Percentiles rank a stretch among this genome's conserved stretches.
These are phyloP conservation scores for Lepiota brunneoincarnata DNA, from an alignment of 768 basidiomycete species.

Conservation along the genomic window DNA sequence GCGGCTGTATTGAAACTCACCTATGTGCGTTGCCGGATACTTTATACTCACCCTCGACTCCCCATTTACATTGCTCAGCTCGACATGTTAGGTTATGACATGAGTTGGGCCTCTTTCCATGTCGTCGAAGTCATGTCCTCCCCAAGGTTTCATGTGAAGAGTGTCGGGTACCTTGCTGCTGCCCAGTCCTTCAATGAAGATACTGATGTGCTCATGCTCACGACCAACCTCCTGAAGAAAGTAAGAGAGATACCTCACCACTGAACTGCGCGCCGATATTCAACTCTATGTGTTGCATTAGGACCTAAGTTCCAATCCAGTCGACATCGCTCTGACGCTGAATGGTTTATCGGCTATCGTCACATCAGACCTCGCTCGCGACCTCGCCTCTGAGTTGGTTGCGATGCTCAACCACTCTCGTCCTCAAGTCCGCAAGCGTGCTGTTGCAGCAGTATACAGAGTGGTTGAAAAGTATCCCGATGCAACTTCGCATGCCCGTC, in stretches of 20 bases:
- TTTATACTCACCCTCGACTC: slow-evolving; percentile 6
- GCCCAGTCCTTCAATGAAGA: slow-evolving; percentile 88
- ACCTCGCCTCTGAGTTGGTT: slow-evolving; percentile 82
- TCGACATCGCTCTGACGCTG: slow-evolving; percentile 72
- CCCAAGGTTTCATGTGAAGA: slow-evolving; percentile 86
- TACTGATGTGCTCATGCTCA: slow-evolving; percentile 96
- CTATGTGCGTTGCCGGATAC: slow-evolving; percentile 64
- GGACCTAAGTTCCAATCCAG: slow-evolving; percentile 79
- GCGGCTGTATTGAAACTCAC: slow-evolving; percentile 93
- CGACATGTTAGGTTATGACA: slow-evolving; percentile 96
- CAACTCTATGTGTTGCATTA: slow-evolving; percentile 31
- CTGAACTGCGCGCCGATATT: slow-evolving; percentile 9
- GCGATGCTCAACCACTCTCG: slow-evolving; percentile 89
- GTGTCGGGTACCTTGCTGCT: slow-evolving; percentile 93
- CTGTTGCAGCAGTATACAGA: slow-evolving; percentile 81
- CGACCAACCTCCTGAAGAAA: slow-evolving; percentile 94
- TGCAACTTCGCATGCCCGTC: slow-evolving; percentile 59
- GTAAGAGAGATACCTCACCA: slow-evolving; percentile 36
- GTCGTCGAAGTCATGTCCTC: slow-evolving; percentile 99
- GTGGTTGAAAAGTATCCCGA: slow-evolving; percentile 83
- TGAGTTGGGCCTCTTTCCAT: slow-evolving; percentile 94
- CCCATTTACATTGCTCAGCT: slow-evolving; percentile 49
- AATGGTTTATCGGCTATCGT: slow-evolving; percentile 84
- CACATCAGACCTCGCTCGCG: slow-evolving; percentile 86
- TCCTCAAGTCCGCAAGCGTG: slow-evolving; percentile 85